Base-by-base conservation (phyloP, 2,329 filamentous ascomycete genomes). In the Xylaria sp. region DNA sequence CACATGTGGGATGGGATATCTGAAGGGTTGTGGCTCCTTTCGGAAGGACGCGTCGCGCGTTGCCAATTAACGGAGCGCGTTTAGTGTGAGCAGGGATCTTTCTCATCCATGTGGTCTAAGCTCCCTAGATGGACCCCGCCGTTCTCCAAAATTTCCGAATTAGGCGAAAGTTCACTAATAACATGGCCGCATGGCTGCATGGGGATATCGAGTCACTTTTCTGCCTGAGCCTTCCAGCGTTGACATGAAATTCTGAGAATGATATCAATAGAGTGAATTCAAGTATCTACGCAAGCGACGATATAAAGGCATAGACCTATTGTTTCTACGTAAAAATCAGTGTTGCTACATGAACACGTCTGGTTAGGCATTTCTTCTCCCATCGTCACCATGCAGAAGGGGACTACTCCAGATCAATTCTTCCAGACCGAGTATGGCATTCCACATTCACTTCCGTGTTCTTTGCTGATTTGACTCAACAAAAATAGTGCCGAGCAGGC, bases 351-450 rank as follows among this genome's bases (percentile, higher is more conserved):
- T 43, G 43, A 48, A 41, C 24, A 11, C 5, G 24, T 26, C 24
- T 26, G 5, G 24, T n/a, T n/a, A n/a, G n/a, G 17, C 40, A 39
- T 44, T 21, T 43, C 42, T 39, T 45, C 37, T 42, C 29, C 38
- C 44, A 34, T 47, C 42, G 52, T 55, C 57, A 87, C 84, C 78
- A 88, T 89, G 71, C 53, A 63, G 9, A 82, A 85, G 59, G 89
- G 89, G 22, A 81, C 83, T 46, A 84, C 96, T 67, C 82, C 87
- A 47, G 87, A 89, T 24, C 85, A 94, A 69, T 97, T 95, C 78
- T 97, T 97, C 69, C 90, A 97, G 73, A 95, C 92, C 24, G 89
- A 92, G 91, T 94, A 76, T 74, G 86, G 71, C 20, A 43, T 34
- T 17, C 21, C 44, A 37, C 11, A 7, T 20, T 26, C 6, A 17